Percentiles rank a stretch among this genome's conserved stretches.
Evolutionary conservation across 176 grass and related monocot species (phyloP).

Genomic region (Lolium multiflorum): DNA sequence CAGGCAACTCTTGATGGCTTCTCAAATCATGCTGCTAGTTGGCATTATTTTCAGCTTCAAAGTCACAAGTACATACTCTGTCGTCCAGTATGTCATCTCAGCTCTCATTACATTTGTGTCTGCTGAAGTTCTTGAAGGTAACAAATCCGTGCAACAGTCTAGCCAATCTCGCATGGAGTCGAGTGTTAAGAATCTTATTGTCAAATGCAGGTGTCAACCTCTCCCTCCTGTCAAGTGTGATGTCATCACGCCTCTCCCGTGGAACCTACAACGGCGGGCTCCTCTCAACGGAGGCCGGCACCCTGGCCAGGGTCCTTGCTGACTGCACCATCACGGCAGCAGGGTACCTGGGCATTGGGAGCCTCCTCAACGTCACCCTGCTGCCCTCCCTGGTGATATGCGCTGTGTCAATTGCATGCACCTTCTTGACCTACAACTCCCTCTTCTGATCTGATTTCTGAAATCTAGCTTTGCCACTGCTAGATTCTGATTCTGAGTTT

Average conservation of each 20-base stretch:
- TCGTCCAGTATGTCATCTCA: constrained; percentile 72
- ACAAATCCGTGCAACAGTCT: neutral
- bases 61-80: constrained; percentile 67
- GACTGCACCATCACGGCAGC: constrained; percentile 81
- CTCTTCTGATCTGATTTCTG: constrained; percentile 57
- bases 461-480: no score
- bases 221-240: constrained; percentile 87
- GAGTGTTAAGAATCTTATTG: neutral
- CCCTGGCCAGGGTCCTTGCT: constrained; percentile 80
- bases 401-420: constrained; percentile 55
- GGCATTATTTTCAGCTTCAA: constrained; percentile 90
- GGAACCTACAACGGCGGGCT: constrained; percentile 91
- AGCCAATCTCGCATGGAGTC: neutral
- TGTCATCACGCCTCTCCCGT: constrained; percentile 88
- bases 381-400: constrained; percentile 87
- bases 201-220: constrained; percentile 77
- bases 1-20: constrained; percentile 90
- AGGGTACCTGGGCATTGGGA: constrained; percentile 73
- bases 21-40: constrained; percentile 73
- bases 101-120: constrained; percentile 85
- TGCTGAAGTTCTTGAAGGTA: constrained; percentile 99
- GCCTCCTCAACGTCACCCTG: constrained; percentile 84
- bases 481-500: no score
- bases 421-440: constrained; percentile 84
- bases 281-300: constrained; percentile 89